These are phyloP conservation scores for Hansenula sp. DNA, from an alignment of 1,139 yeast species.

Conservation along the genomic window DNA sequence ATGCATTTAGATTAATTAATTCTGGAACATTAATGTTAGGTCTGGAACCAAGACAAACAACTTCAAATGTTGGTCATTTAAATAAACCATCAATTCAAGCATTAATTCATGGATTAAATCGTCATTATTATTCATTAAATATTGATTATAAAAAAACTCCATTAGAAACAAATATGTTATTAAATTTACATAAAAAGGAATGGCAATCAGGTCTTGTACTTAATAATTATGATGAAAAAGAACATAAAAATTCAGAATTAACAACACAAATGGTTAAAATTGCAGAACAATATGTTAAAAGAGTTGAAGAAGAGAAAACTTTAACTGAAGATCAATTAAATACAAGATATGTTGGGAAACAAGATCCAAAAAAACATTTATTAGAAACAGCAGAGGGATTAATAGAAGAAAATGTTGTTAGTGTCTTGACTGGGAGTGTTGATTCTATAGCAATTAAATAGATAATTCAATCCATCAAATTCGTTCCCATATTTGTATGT, in stretches of 20 bases:
- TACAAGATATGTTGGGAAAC: conserved; percentile 96
- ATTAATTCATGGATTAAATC: conserved; percentile 91
- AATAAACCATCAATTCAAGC: conserved; percentile 99
- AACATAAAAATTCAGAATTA: conserved; percentile 67
- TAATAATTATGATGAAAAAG: conserved; percentile 74
- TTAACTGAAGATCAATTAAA: conserved; percentile 83
- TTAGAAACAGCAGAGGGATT: conserved; percentile 82
- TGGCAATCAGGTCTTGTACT: conserved; percentile 93
- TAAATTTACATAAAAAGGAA: conserved; percentile 89
- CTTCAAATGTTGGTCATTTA: conserved; percentile 91
- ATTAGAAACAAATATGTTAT: conserved; percentile 88
- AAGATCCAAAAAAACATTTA: conserved; percentile 97
- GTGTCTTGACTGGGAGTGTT: conserved; percentile 82
- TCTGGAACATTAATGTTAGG: conserved; percentile 90
- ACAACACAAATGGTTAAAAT: conserved; percentile 81
- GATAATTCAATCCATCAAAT: not conserved
- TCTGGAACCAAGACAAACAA: conserved; percentile 96
- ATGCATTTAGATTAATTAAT: conserved; percentile 93
- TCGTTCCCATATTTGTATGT: conserved; percentile 65
- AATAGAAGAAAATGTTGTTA: conserved; percentile 85
- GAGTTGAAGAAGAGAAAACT: conserved; percentile 92
- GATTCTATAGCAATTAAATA: conserved; percentile 80
- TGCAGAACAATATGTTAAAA: conserved; percentile 83
- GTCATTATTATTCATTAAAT: conserved; percentile 93
- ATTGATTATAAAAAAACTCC: conserved; percentile 93